Evolutionary conservation across 257 asterid genomes (phyloP).

Genomic region (Ophiorrhiza pumila): DNA sequence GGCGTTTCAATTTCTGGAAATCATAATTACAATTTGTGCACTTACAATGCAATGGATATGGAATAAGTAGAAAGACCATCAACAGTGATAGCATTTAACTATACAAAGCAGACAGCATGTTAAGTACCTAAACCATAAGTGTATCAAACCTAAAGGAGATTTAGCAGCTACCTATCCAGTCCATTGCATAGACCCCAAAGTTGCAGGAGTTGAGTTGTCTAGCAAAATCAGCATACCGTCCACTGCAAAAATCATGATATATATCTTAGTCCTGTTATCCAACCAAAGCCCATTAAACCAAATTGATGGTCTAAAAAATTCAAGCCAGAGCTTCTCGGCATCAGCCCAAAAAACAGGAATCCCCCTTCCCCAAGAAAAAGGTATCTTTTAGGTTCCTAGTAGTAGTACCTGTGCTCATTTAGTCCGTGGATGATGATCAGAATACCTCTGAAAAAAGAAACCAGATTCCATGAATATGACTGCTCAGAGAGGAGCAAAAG

Average conservation of each 20-base stretch:
- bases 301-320: not conserved
- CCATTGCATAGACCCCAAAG: constrained; percentile 95
- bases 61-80: not conserved
- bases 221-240: constrained; percentile 83
- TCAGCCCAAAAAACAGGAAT: constrained; percentile 2
- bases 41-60: not conserved
- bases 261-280: not conserved
- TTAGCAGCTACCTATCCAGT: constrained; percentile 76
- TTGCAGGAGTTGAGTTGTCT: constrained; percentile 67
- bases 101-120: not conserved
- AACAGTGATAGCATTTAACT: too few relatives aligned
- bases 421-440: constrained; percentile 91
- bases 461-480: constrained; percentile 15
- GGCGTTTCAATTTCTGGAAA: not conserved
- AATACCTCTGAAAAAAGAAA: constrained; percentile 72
- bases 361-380: not conserved
- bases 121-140: not conserved
- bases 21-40: not conserved
- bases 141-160: not conserved
- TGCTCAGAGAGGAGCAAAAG: constrained; percentile 2
- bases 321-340: not conserved
- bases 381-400: not conserved
- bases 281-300: not conserved
- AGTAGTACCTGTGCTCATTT: constrained; percentile 83
- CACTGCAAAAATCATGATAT: constrained; percentile 41